phyloP scores from a whole-genome alignment of 129 eudicot species.

The Erigeron canadensis region DNA sequence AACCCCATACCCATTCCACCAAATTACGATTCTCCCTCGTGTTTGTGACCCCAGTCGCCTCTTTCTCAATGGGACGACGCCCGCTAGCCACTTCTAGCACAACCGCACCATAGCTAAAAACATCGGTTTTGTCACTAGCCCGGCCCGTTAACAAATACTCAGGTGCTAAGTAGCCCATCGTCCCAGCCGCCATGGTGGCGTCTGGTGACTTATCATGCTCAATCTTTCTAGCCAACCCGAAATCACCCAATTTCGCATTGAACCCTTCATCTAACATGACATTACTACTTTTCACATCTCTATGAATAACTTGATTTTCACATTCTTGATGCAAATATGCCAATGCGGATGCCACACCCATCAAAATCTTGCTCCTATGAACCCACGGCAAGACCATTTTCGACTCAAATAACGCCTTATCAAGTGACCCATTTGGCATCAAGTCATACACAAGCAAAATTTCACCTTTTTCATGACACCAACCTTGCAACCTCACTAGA shows the following conservation, averaged over 20 bases:
- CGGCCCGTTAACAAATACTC: constrained; percentile 88
- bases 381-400: constrained; percentile 62
- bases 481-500: constrained; percentile 87
- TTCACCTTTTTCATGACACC: constrained; percentile 96
- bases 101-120: constrained; percentile 90
- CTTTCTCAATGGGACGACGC: constrained; percentile 83
- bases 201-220: constrained; percentile 94
- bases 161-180: constrained; percentile 95
- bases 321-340: constrained; percentile 96
- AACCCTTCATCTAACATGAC: constrained; percentile 95
- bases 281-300: constrained; percentile 86
- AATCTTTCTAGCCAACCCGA: constrained; percentile 73
- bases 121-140: constrained; percentile 89
- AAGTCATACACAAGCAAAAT: constrained; percentile 72
- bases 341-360: constrained; percentile 87
- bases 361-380: constrained; percentile 63
- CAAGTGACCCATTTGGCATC: constrained; percentile 96
- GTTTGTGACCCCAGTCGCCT: constrained; percentile 32
- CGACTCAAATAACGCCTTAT: constrained; percentile 84
- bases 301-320: constrained; percentile 82
- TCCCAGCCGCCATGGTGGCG: constrained; percentile 89
- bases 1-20: constrained; percentile 97
- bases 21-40: constrained; percentile 48
- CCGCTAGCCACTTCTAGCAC: constrained; percentile 90
- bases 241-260: constrained; percentile 85